These are phyloP conservation scores for Blastocystis sp. DNA, from an alignment of 352 stramenopile species.

Conservation along the genomic window DNA sequence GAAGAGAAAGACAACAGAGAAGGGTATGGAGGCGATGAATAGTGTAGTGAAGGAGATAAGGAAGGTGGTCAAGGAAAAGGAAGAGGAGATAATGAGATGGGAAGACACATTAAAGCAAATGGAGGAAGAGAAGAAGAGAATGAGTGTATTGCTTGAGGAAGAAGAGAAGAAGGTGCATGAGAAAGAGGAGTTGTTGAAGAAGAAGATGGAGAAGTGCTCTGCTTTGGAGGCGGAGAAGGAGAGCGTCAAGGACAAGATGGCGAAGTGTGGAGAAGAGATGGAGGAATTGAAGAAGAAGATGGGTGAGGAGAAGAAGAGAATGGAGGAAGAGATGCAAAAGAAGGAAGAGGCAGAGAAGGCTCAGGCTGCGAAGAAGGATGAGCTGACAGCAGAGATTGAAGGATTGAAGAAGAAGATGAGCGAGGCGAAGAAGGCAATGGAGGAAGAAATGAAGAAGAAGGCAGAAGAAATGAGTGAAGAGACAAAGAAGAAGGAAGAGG, in stretches of 20 bases:
- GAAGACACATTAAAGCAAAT: neutral
- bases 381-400: neutral
- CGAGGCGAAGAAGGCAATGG: neutral
- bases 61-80: too few relatives aligned
- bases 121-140: neutral
- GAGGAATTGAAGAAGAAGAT: neutral
- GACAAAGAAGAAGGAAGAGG: neutral
- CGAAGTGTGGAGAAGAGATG: neutral
- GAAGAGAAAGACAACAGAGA: neutral
- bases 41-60: too few relatives aligned
- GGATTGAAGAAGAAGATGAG: neutral
- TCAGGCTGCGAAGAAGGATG: neutral
- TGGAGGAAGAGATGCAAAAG: neutral
- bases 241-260: neutral
- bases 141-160: neutral
- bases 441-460: neutral
- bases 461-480: neutral
- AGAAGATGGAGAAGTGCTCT: neutral
- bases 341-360: neutral
- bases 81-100: neutral
- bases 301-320: neutral
- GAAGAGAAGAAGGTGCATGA: neutral
- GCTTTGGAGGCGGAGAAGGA: slow-evolving; percentile 12
- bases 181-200: neutral
- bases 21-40: too few relatives aligned